Conservation (phyloP, 2,329 filamentous ascomycete genomes). For the Verruconis gallopava region DNA sequence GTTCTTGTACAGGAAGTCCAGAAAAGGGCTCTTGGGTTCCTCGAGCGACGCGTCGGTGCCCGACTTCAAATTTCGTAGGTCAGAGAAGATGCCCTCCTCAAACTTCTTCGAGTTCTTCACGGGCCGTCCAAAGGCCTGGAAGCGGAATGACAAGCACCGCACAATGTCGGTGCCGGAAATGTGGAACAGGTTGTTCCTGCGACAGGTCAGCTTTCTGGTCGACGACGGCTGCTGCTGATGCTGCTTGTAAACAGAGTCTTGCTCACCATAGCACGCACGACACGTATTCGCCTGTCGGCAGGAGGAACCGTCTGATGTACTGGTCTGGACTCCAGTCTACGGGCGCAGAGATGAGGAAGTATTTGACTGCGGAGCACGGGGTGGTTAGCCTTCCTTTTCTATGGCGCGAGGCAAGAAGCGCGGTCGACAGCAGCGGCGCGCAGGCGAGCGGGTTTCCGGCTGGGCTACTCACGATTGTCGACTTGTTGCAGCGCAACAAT, state of each 20-base stretch:
- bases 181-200: slow-evolving; percentile 95
- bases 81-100: slow-evolving; percentile 98
- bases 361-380: slow-evolving; percentile 72
- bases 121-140: slow-evolving; percentile 94
- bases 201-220: too few species aligned
- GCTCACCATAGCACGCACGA: slow-evolving; percentile 85
- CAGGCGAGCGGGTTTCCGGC: neutral
- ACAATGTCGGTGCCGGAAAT: slow-evolving; percentile 98
- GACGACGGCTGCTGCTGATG: neutral
- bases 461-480: slow-evolving; percentile 79
- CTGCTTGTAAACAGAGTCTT: too few species aligned
- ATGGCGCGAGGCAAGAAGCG: too few species aligned
- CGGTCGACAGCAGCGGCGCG: neutral
- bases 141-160: slow-evolving; percentile 91
- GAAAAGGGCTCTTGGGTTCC: slow-evolving; percentile 95
- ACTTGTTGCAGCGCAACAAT: slow-evolving; percentile 97
- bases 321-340: slow-evolving; percentile 97
- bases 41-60: slow-evolving; percentile 96
- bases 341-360: slow-evolving; percentile 96
- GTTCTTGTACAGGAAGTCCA: slow-evolving; percentile 99
- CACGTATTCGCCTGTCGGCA: slow-evolving; percentile 96
- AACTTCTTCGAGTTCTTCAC: slow-evolving; percentile 99
- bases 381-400: neutral
- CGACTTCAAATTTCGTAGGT: slow-evolving; percentile 94
- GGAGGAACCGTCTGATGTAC: slow-evolving; percentile 87